phyloP scores from a whole-genome alignment of 345 rosid genomes.

The Nephelium lappaceum region DNA sequence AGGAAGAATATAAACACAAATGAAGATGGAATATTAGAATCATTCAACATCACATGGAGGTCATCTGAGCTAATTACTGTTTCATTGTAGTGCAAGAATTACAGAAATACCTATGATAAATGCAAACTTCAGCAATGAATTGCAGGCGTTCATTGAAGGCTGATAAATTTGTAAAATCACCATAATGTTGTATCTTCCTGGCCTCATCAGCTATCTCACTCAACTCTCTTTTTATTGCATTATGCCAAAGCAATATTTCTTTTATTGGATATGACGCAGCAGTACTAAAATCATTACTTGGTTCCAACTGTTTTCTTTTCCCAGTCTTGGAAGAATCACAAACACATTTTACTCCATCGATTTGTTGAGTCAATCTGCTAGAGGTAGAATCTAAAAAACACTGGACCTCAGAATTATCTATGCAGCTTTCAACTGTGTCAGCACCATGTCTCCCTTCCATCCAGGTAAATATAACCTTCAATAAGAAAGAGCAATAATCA shows the following conservation, averaged over 20 bases:
- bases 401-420: constrained; percentile 38
- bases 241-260: constrained; percentile 93
- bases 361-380: constrained; percentile 37
- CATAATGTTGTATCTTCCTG: constrained; percentile 74
- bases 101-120: constrained; percentile 74
- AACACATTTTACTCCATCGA: constrained; percentile 45
- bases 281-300: constrained; percentile 33
- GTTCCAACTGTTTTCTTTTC: constrained; percentile 74
- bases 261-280: constrained; percentile 58
- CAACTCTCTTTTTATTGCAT: constrained; percentile 77
- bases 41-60: constrained; percentile 3
- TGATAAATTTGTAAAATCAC: constrained; percentile 70
- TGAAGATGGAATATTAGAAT: neutral
- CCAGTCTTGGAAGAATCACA: constrained; percentile 57
- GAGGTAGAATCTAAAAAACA: constrained; percentile 42
- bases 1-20: constrained; percentile 2
- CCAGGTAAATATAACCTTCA: constrained; percentile 85
- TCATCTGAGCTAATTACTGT: neutral
- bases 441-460: constrained; percentile 52
- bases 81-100: neutral
- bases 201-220: constrained; percentile 83
- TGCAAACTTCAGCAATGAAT: constrained; percentile 89
- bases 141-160: constrained; percentile 82
- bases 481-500: constrained; percentile 16
- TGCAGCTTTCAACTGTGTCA: constrained; percentile 26